Evolutionary conservation across 495 filamentous ascomycete genomes (phyloP).

Genomic region (Penicillium macrosclerotiorum): DNA sequence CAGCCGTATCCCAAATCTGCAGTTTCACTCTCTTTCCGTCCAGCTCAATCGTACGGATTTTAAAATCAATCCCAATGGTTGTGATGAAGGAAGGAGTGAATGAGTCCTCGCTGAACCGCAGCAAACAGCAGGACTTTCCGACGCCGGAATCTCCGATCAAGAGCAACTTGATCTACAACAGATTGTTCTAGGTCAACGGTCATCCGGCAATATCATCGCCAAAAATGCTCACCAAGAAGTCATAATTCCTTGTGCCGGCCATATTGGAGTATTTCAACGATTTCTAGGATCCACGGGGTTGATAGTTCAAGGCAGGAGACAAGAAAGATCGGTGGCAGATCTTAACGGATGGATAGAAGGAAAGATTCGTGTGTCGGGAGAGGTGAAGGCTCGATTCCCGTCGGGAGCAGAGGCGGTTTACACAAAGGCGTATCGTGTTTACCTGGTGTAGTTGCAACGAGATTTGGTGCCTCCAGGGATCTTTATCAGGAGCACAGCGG

Average conservation of each 20-base stretch:
- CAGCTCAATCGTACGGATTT: slow-evolving; percentile 97
- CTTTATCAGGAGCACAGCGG: slow-evolving; percentile 24
- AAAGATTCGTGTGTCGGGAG: too few relatives aligned
- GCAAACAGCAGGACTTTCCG: slow-evolving; percentile 96
- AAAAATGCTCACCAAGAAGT: too few relatives aligned
- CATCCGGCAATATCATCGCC: too few relatives aligned
- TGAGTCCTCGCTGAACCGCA: slow-evolving; percentile 98
- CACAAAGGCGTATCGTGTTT: slow-evolving; percentile 11
- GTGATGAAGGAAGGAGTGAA: slow-evolving; percentile 99
- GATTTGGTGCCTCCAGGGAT: slow-evolving; percentile 14
- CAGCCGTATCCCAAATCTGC: slow-evolving; percentile 99
- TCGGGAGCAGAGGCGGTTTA: neutral
- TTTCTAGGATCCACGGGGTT: neutral
- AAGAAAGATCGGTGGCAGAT: neutral
- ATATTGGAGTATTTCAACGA: slow-evolving; percentile 47
- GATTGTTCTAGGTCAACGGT: too few relatives aligned
- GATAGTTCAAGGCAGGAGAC: slow-evolving; percentile 16
- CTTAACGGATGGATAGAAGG: neutral
- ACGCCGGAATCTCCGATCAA: slow-evolving; percentile 98
- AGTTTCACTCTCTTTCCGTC: slow-evolving; percentile 98
- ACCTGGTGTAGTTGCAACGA: slow-evolving; percentile 11
- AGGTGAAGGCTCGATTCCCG: neutral
- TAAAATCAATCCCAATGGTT: slow-evolving; percentile 99
- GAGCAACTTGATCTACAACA: slow-evolving; percentile 87
- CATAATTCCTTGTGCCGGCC: slow-evolving; percentile 97